Evolutionary conservation across 176 grass and related monocot species (phyloP), one percentile per base, ranked within the genome.

Genomic region (Echinochloa phyllopogon): DNA sequence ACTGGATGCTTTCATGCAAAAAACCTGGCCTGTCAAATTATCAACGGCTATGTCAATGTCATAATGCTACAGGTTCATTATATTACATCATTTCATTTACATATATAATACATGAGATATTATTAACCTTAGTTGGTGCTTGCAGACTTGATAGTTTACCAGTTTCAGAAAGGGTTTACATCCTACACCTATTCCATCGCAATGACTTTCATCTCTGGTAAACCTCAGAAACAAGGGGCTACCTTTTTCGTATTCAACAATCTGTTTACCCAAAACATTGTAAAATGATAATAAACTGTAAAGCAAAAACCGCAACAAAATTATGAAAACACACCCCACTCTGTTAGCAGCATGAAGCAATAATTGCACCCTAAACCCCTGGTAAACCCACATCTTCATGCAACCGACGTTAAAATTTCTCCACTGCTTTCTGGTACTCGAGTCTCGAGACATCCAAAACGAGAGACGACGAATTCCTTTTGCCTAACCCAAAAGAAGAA

Each of bases 1-100:
- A 97, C 69, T 88, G 88, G 21, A 87, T 88, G 61, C 80, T 88
- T 90, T 94, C 69, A 90, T 89, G 68, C 96, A 98, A 78, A 98
- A 98, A 83, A 89, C 87, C 69, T 70, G 87, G 33, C 96, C 96
- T 39, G 86, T 88, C 85, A 92, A 94, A 75, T 98, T 93, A 58
- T 98, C 96, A 66, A 98, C 82, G 39, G 96, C 96, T 63, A 98
- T 98, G 83, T 95, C 96, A 78, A 98, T 98, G 81, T 98, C 96
- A 14, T 8, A 65, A 65, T 38, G 61, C 27, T 17, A 37, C 27
- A 0, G 7, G 7, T 37, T 37, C 27, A 16, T 37, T 64, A 7
- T 36, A 8, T 65, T 37, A 17, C 36, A 37, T 16, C 4, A 5
- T 17, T n/a, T n/a, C n/a, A 55, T 55, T 7, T 38, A 38, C 13